Conservation (phyloP, 495 filamentous ascomycete genomes). For the Hypomontagnella monticulosa region DNA sequence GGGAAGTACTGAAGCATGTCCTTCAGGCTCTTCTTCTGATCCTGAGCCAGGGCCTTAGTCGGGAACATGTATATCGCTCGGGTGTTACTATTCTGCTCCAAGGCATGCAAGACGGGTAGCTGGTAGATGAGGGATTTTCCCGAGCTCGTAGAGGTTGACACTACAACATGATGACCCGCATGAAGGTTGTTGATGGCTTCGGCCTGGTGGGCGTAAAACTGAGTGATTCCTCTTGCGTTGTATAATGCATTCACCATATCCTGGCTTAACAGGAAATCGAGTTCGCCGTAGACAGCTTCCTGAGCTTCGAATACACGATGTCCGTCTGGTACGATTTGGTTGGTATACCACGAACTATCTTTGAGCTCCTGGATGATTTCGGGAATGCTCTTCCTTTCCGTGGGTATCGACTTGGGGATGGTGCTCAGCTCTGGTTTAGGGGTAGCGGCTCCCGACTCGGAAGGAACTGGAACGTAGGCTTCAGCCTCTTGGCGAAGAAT, state of each 20-base stretch:
- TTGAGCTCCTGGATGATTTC: conserved; percentile 90
- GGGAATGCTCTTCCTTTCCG: conserved; percentile 80
- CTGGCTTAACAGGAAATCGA: conserved; percentile 88
- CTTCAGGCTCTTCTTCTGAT: conserved; percentile 88
- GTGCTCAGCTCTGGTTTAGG: conserved; percentile 45
- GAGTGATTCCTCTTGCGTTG: conserved; percentile 84
- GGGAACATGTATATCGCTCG: conserved; percentile 98
- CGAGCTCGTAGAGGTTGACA: conserved; percentile 93
- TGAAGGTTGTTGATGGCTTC: conserved; percentile 94
- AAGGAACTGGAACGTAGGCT: conserved; percentile 57
- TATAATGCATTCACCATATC: conserved; percentile 93
- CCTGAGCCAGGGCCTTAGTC: conserved; percentile 96
- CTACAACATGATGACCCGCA: conserved; percentile 85
- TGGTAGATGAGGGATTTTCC: conserved; percentile 98
- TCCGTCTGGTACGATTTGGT: conserved; percentile 93
- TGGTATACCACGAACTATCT: conserved; percentile 82
- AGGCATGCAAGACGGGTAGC: conserved; percentile 86
- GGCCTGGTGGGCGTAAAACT: conserved; percentile 92
- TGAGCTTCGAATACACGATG: conserved; percentile 94
- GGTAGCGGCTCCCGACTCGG: conserved; percentile 39
- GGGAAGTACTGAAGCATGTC: conserved; percentile 84
- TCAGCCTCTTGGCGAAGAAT: conserved; percentile 65
- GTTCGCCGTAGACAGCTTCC: conserved; percentile 80
- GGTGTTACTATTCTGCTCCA: conserved; percentile 79
- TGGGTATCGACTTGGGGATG: conserved; percentile 77